These are phyloP conservation scores for Boletus edulis DNA, from an alignment of 768 basidiomycete genomes.

Conservation along the genomic window DNA sequence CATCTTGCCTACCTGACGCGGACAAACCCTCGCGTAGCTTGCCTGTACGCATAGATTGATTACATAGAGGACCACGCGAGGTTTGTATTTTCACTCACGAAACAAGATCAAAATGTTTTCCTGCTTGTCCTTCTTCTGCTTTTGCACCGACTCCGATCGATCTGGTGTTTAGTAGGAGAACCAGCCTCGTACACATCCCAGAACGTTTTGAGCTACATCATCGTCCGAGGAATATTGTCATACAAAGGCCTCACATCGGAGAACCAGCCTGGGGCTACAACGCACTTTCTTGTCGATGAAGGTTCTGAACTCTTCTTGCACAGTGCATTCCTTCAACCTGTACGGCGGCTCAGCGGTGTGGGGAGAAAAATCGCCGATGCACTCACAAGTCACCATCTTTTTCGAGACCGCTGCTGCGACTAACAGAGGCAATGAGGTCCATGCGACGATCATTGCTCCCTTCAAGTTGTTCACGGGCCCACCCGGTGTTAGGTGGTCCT, in stretches of 20 bases:
- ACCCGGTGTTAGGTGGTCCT: neutral
- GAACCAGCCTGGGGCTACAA: neutral
- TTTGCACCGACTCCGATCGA: slow-evolving; percentile 26
- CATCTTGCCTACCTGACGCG: slow-evolving; percentile 56
- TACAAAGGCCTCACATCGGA: neutral
- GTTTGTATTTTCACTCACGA: slow-evolving; percentile 41
- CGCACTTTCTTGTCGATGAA: slow-evolving; percentile 67
- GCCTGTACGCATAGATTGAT: slow-evolving; percentile 48
- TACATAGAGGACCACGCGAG: neutral
- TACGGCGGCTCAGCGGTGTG: slow-evolving; percentile 31
- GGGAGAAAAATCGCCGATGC: slow-evolving; percentile 4
- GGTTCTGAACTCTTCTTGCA: slow-evolving; percentile 65
- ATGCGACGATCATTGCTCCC: slow-evolving; percentile 36
- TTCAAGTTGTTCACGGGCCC: neutral
- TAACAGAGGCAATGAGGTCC: slow-evolving; percentile 70
- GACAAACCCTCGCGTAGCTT: slow-evolving; percentile 75
- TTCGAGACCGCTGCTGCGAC: slow-evolving; percentile 73
- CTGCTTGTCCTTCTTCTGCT: slow-evolving; percentile 48
- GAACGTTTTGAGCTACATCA: slow-evolving; percentile 46
- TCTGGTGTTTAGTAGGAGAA: slow-evolving; percentile 3
- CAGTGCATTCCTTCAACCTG: slow-evolving; percentile 57
- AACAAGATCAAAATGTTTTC: slow-evolving; percentile 74
- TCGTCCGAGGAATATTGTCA: neutral
- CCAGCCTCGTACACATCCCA: slow-evolving; percentile 38
- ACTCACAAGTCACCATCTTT: slow-evolving; percentile 75